Percentiles rank a stretch among this genome's conserved stretches.
phyloP scores from a whole-genome alignment of 306 rosid genomes.

The Acacia melanoxylon region DNA sequence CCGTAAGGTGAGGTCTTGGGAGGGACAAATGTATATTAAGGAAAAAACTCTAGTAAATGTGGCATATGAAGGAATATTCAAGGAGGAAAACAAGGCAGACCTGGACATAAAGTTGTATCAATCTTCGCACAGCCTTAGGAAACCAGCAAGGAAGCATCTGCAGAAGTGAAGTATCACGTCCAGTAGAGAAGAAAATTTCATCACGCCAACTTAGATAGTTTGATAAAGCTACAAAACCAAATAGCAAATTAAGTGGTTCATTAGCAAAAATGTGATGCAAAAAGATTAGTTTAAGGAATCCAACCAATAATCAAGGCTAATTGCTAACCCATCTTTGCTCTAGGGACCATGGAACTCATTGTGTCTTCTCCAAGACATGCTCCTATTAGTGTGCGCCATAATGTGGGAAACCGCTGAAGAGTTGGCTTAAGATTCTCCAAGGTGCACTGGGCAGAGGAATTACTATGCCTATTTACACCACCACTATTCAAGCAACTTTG shows the following conservation, averaged over 20 bases:
- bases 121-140: slow-evolving; percentile 80
- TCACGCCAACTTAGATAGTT: slow-evolving; percentile 88
- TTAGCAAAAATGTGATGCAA: slow-evolving; percentile 15
- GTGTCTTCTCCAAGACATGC: slow-evolving; percentile 82
- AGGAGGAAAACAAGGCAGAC: slow-evolving; percentile 47
- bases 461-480: slow-evolving; percentile 73
- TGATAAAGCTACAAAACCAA: slow-evolving; percentile 57
- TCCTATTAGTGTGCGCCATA: slow-evolving; percentile 78
- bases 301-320: slow-evolving; percentile 23
- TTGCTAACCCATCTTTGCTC: slow-evolving; percentile 73
- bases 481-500: slow-evolving; percentile 84
- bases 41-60: background rate
- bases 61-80: slow-evolving; percentile 23
- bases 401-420: slow-evolving; percentile 80
- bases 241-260: slow-evolving; percentile 4
- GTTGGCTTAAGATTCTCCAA: slow-evolving; percentile 90
- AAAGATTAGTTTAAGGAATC: slow-evolving; percentile 25
- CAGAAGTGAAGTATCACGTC: slow-evolving; percentile 85
- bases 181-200: slow-evolving; percentile 78
- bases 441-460: slow-evolving; percentile 89
- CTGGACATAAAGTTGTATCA: slow-evolving; percentile 89
- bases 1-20: too few relatives aligned
- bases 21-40: background rate
- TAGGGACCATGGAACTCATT: slow-evolving; percentile 54
- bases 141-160: slow-evolving; percentile 98